These are phyloP conservation scores for Chlorella vulgaris DNA, from an alignment of 139 green algal species.

Conservation along the genomic window DNA sequence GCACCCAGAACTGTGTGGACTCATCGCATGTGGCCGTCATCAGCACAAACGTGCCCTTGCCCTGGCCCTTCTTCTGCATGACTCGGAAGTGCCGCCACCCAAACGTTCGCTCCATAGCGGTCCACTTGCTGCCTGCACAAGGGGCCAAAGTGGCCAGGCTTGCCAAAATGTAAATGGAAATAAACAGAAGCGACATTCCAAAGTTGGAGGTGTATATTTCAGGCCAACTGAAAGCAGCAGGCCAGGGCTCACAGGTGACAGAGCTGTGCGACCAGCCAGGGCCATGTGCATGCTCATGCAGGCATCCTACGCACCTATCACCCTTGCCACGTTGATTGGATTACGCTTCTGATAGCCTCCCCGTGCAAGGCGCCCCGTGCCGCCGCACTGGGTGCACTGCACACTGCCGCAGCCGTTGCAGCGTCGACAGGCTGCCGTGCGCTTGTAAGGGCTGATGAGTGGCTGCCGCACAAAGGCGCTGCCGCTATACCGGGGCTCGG, in stretches of 20 bases:
- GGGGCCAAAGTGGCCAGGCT: too few species aligned
- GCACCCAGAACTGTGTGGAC: slow-evolving; percentile 58
- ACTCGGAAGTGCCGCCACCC: slow-evolving; percentile 67
- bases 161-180: too few species aligned
- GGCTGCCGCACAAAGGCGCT: slow-evolving; percentile 11
- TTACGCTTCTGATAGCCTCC: slow-evolving; percentile 32
- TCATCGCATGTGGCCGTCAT: slow-evolving; percentile 63
- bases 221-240: too few species aligned
- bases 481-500: not conserved
- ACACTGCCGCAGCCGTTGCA: slow-evolving; percentile 21
- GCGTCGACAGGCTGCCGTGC: slow-evolving; percentile 3
- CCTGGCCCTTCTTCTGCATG: slow-evolving; percentile 54
- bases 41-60: slow-evolving; percentile 52
- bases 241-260: too few species aligned
- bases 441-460: not conserved
- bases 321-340: slow-evolving; percentile 1
- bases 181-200: too few species aligned
- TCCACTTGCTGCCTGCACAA: slow-evolving; percentile 65
- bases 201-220: not conserved
- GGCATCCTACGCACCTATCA: slow-evolving; percentile 54
- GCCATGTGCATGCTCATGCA: too few species aligned
- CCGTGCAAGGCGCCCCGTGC: slow-evolving; percentile 3
- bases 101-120: slow-evolving; percentile 68
- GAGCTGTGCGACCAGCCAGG: too few species aligned
- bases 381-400: slow-evolving; percentile 2